These are phyloP conservation scores for Linum usitatissimum DNA, from an alignment of 345 rosid genomes.

Conservation along the genomic window DNA sequence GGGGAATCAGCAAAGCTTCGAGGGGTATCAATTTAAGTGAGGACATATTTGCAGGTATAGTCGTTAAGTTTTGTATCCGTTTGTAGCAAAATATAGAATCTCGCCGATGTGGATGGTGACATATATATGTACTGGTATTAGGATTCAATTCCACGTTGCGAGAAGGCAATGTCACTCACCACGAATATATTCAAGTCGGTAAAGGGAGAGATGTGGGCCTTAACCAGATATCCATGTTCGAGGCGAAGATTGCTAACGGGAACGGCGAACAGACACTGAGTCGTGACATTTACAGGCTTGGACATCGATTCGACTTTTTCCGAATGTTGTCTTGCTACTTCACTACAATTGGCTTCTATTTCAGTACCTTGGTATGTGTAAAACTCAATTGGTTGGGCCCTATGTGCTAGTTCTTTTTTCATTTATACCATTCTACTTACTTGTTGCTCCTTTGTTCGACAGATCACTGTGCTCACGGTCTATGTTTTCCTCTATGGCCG, in stretches of 20 bases:
- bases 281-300: conserved; percentile 76
- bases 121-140: conserved; percentile 16
- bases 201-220: conserved; percentile 99
- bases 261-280: conserved; percentile 98
- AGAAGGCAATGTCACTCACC: conserved; percentile 99
- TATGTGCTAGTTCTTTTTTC: conserved; percentile 5
- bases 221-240: conserved; percentile 98
- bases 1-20: conserved; percentile 98
- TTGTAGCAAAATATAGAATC: conserved; percentile 3
- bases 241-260: conserved; percentile 96
- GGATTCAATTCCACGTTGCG: conserved; percentile 99
- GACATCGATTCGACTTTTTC: neutral
- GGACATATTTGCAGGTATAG: conserved; percentile 92
- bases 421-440: neutral
- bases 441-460: conserved; percentile 19
- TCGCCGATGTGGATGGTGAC: neutral
- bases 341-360: neutral
- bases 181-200: conserved; percentile 98
- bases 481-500: conserved; percentile 98
- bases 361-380: conserved; percentile 1
- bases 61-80: neutral
- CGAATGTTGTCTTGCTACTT: neutral
- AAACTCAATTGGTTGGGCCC: neutral
- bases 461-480: conserved; percentile 94
- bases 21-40: conserved; percentile 92